Percentiles rank a stretch among this genome's conserved stretches.
These are phyloP conservation scores for Dalbergia cochinchinensis DNA, from an alignment of 306 rosid genomes.

Conservation along the genomic window DNA sequence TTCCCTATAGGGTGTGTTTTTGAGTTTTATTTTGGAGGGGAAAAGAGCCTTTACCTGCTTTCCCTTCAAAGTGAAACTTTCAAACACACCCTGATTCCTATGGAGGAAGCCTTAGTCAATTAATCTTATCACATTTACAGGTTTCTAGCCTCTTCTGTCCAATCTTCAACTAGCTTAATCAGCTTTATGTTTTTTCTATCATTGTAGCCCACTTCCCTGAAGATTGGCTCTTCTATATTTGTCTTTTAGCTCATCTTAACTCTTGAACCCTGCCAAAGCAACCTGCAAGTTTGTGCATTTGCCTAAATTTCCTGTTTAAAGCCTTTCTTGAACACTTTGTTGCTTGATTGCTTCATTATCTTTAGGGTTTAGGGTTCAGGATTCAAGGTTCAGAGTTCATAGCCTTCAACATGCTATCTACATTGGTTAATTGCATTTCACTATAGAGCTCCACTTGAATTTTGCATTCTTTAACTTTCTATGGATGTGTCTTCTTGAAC, in stretches of 20 bases:
- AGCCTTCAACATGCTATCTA: neutral
- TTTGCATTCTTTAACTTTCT: too few relatives aligned
- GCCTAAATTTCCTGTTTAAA: too few relatives aligned
- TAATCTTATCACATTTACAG: conserved; percentile 5
- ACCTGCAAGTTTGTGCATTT: neutral
- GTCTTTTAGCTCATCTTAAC: neutral
- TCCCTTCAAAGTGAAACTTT: too few relatives aligned
- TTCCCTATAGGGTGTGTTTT: too few relatives aligned
- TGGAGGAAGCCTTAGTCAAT: conserved; percentile 1
- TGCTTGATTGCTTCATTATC: neutral
- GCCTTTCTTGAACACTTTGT: neutral
- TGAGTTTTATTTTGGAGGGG: too few relatives aligned
- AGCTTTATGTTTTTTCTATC: neutral
- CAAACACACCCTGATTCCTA: neutral
- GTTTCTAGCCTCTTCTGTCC: conserved; percentile 18
- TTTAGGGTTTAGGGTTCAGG: too few relatives aligned
- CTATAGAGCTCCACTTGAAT: too few relatives aligned
- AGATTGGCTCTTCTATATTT: too few relatives aligned
- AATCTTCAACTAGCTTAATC: neutral
- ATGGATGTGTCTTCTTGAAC: too few relatives aligned
- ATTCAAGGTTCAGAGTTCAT: too few relatives aligned
- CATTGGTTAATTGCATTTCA: too few relatives aligned
- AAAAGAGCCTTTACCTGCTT: too few relatives aligned
- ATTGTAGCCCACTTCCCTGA: neutral
- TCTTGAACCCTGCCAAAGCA: neutral